Evolutionary conservation across 495 filamentous ascomycete species (phyloP).

Genomic region (Podospora sp.): DNA sequence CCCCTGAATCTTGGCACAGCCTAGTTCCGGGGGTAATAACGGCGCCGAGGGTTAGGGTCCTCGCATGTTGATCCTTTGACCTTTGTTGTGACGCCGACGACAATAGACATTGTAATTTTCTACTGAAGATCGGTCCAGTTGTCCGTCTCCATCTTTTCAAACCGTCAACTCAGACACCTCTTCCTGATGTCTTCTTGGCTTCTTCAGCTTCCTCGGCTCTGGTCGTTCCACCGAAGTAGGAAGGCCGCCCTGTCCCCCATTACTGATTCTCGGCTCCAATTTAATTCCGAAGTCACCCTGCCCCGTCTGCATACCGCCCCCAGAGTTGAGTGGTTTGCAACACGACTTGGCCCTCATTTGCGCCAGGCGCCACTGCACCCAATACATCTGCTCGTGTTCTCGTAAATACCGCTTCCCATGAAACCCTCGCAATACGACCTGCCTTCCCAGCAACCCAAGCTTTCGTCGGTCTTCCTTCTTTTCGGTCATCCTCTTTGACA

Average conservation of each 20-base stretch:
- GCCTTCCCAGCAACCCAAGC: constrained; percentile 62
- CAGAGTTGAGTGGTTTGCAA: neutral
- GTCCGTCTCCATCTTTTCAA: neutral
- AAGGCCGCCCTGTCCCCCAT: neutral
- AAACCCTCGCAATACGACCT: constrained; percentile 64
- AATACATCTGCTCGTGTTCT: constrained; percentile 72
- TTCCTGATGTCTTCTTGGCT: neutral
- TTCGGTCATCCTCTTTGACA: constrained; percentile 64
- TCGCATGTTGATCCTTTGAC: neutral
- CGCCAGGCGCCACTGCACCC: constrained; percentile 48
- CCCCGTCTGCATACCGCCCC: neutral
- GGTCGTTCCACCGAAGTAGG: neutral
- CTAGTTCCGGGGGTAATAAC: neutral
- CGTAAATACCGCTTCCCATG: constrained; percentile 64
- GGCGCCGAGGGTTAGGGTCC: neutral
- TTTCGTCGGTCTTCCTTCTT: constrained; percentile 60
- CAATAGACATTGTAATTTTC: neutral
- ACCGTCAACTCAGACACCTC: neutral
- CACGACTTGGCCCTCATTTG: constrained; percentile 20
- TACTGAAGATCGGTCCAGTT: too few relatives aligned
- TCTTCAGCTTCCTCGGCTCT: neutral
- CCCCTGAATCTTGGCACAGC: neutral
- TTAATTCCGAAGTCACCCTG: neutral
- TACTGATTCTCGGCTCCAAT: neutral
- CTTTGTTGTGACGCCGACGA: neutral